Percentiles rank a stretch among this genome's conserved stretches.
Evolutionary conservation across 768 basidiomycete genomes (phyloP).

Genomic region (Rickenella mellea): DNA sequence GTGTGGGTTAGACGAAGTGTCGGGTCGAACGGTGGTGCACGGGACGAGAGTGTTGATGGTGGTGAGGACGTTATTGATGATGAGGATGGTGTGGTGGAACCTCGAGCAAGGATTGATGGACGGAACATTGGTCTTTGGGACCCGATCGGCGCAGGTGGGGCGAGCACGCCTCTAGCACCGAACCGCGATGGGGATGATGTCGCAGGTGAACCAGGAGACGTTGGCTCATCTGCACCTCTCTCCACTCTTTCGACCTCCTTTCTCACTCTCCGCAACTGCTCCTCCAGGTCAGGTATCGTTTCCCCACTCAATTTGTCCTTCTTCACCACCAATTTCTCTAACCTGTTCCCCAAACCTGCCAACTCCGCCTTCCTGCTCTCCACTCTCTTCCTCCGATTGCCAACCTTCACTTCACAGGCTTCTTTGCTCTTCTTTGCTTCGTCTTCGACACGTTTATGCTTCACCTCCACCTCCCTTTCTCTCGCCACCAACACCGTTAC

Average conservation of each 20-base stretch:
- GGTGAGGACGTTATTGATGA: slow-evolving; percentile 13
- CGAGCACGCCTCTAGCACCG: not conserved
- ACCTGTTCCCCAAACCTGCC: slow-evolving; percentile 39
- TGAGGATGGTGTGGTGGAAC: slow-evolving; percentile 6
- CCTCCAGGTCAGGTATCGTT: slow-evolving; percentile 58
- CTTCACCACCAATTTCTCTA: slow-evolving; percentile 60
- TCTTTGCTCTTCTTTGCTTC: slow-evolving; percentile 32
- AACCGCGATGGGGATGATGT: not conserved
- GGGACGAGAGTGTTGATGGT: slow-evolving; percentile 38
- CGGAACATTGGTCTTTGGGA: slow-evolving; percentile 10
- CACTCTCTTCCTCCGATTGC: slow-evolving; percentile 33
- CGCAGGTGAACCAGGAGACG: not conserved
- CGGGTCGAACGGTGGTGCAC: slow-evolving; percentile 50
- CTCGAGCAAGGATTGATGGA: slow-evolving; percentile 1
- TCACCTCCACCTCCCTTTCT: slow-evolving; percentile 36
- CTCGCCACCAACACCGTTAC: slow-evolving; percentile 31
- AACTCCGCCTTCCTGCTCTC: slow-evolving; percentile 55
- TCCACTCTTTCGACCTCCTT: slow-evolving; percentile 46
- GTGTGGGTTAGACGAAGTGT: too few species aligned
- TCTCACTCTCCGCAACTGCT: slow-evolving; percentile 49
- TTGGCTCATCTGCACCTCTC: slow-evolving; percentile 8
- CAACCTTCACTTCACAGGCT: slow-evolving; percentile 32
- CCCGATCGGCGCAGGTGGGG: slow-evolving; percentile 7
- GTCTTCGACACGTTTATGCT: slow-evolving; percentile 19
- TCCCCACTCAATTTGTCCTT: slow-evolving; percentile 55